A percentile compares a stretch with the other conserved stretches of the same genome.
These are phyloP conservation scores for Atkinsonella texensis DNA, from an alignment of 2,329 filamentous ascomycete species.

Conservation along the genomic window DNA sequence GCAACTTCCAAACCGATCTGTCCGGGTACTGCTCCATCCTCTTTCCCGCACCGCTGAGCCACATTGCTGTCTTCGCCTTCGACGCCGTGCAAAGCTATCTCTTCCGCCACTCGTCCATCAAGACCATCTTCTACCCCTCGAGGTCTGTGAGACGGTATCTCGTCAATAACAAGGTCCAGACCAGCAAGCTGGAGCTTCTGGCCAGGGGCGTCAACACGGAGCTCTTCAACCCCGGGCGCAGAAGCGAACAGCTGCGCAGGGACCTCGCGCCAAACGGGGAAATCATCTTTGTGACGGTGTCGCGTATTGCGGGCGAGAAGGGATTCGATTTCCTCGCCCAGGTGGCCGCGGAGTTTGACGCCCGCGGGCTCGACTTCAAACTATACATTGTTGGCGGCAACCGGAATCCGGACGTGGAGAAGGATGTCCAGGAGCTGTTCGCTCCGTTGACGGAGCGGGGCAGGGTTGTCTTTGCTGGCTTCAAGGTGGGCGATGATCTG, in stretches of 20 bases:
- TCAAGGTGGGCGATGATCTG: slow-evolving; percentile 47
- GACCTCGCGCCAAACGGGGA: slow-evolving; percentile 49
- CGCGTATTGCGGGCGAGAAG: slow-evolving; percentile 57
- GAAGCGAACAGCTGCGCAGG: slow-evolving; percentile 38
- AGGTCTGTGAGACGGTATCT: slow-evolving; percentile 51
- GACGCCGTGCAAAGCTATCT: slow-evolving; percentile 53
- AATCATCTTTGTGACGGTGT: slow-evolving; percentile 53
- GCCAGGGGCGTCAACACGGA: slow-evolving; percentile 54
- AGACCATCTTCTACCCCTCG: slow-evolving; percentile 59
- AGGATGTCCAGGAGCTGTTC: slow-evolving; percentile 50
- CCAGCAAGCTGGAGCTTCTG: slow-evolving; percentile 45
- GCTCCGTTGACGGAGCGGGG: slow-evolving; percentile 31
- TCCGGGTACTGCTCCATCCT: slow-evolving; percentile 57
- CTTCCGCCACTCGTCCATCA: slow-evolving; percentile 48
- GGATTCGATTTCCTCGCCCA: slow-evolving; percentile 56
- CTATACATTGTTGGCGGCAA: slow-evolving; percentile 59
- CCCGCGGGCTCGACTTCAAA: slow-evolving; percentile 45
- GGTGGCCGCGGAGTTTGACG: slow-evolving; percentile 40
- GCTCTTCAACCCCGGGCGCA: slow-evolving; percentile 43
- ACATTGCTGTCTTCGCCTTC: slow-evolving; percentile 49
- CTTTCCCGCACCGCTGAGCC: slow-evolving; percentile 50
- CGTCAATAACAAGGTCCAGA: slow-evolving; percentile 40
- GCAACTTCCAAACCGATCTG: slow-evolving; percentile 63
- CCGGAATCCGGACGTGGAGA: slow-evolving; percentile 48
- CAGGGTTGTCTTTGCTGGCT: slow-evolving; percentile 54